Conservation (phyloP, 2,329 filamentous ascomycete species). For the Aaosphaeria arxii region DNA sequence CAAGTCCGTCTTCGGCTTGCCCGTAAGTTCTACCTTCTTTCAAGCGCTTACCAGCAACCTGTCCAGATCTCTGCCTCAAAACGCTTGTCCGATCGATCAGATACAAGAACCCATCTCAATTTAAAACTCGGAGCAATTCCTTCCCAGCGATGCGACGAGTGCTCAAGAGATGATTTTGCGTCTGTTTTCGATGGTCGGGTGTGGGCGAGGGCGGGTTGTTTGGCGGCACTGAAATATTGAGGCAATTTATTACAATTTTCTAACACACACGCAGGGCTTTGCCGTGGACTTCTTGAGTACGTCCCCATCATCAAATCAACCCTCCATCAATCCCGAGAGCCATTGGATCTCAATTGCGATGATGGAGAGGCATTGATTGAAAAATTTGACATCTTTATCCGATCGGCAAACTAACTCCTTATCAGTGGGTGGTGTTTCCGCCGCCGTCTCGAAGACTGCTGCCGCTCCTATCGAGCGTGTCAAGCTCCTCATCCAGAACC, state of each 20-base stretch:
- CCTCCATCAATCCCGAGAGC: constrained; percentile 15
- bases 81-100: constrained; percentile 3
- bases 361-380: too few relatives aligned
- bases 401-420: constrained; percentile 41
- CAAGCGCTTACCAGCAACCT: constrained; percentile 9
- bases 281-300: constrained; percentile 98
- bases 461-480: constrained; percentile 99
- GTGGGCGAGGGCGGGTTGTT: constrained; percentile 8
- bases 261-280: constrained; percentile 66
- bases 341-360: constrained; percentile 12
- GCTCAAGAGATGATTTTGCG: constrained; percentile 15
- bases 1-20: constrained; percentile 55
- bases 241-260: constrained; percentile 17
- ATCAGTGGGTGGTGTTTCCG: constrained; percentile 98
- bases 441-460: constrained; percentile 99
- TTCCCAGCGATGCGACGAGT: constrained; percentile 12
- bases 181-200: too few relatives aligned
- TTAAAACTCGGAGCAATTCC: constrained; percentile 13
- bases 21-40: constrained; percentile 28
- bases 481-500: constrained; percentile 99
- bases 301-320: constrained; percentile 44
- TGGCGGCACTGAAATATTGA: constrained; percentile 11
- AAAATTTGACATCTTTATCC: constrained; percentile 1
- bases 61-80: constrained; percentile 1
- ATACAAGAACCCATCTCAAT: constrained; percentile 24